Evolutionary conservation across 768 basidiomycete genomes (phyloP), one percentile per base, ranked within the genome.

Genomic region (Suillus cothurnatus): DNA sequence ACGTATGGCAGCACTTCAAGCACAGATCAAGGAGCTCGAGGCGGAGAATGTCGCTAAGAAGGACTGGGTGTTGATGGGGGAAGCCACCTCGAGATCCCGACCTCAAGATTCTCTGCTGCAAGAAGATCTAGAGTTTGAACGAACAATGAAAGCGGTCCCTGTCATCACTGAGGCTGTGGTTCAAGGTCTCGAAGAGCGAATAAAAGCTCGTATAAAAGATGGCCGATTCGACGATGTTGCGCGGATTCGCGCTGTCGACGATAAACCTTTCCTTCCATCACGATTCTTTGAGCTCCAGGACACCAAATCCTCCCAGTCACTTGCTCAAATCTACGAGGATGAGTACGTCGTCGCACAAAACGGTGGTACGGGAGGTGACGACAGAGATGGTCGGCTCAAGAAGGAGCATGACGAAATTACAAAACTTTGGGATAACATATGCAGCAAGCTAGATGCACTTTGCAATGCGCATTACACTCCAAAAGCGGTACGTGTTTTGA

Each of bases 391-490:
- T 23, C 95, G 93, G 75, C 81, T 98, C 43, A 81, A 84, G 72
- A 91, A 92, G 72, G 94, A 97, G 75, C 97, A 98, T 74, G 87
- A 89, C 17, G 95, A 93, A 75, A 88, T 99, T 61, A 89, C 92
- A 63, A 80, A 81, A 59, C 70, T 89, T 12, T 99, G 97, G 94
- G 92, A 94, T 62, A 85, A 84, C 55, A 90, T 99, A 41, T 93
- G 89, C 64, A 81, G 85, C 53, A 97, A 97, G 73, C 81, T 99
- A 41, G 97, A 99, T 77, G 94, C 97, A 23, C 80, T 99, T 41
- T 93, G 92, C 75, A 99, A 98, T 73, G 89, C 95, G 2, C 94
- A 98, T 76, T 99, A 95, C 75, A 91, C 93, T 19, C 97, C 97
- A 1, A 98, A 98, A 76, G 88, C 89, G 74, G 97, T 97, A 67